Evolutionary conservation across 163 green algal genomes (phyloP).

Genomic region (Scenedesmus sp.): DNA sequence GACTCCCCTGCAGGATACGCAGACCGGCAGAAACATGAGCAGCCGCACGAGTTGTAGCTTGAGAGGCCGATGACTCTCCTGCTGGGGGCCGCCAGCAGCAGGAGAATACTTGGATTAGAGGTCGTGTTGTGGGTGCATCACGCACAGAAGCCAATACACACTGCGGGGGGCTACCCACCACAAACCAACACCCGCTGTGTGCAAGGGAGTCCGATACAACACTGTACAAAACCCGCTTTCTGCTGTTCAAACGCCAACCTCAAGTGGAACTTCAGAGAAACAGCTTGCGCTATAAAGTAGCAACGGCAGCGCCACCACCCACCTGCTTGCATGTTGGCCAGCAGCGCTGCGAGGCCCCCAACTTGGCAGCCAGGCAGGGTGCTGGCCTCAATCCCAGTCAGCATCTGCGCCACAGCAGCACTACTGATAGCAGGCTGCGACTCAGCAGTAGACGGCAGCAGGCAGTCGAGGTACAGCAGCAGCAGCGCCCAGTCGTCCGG

Average conservation of each 20-base stretch:
- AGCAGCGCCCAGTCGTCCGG: constrained; percentile 70
- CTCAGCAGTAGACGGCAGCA: constrained; percentile 55
- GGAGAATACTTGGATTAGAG: too few relatives aligned
- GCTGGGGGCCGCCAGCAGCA: too few relatives aligned
- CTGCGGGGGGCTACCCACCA: too few relatives aligned
- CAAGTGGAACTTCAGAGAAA: not conserved
- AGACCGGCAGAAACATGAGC: not conserved
- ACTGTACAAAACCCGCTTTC: too few relatives aligned
- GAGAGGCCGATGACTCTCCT: too few relatives aligned
- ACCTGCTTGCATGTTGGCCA: constrained; percentile 26
- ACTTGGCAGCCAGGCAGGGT: not conserved
- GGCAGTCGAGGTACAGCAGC: constrained; percentile 68
- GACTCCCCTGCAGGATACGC: not conserved
- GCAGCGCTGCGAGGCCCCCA: constrained; percentile 7
- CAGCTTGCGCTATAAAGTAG: not conserved
- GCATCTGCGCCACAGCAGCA: constrained; percentile 36
- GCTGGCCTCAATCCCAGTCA: constrained; percentile 16
- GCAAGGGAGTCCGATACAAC: too few relatives aligned
- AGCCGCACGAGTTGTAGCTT: not conserved
- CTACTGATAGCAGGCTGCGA: constrained; percentile 16
- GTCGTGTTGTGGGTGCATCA: too few relatives aligned
- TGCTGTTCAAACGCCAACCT: not conserved
- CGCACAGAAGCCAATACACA: too few relatives aligned
- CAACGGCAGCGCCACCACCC: not conserved
- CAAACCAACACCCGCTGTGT: too few relatives aligned